phyloP scores from a whole-genome alignment of 768 basidiomycete genomes.

The Agaricus subrufescens region DNA sequence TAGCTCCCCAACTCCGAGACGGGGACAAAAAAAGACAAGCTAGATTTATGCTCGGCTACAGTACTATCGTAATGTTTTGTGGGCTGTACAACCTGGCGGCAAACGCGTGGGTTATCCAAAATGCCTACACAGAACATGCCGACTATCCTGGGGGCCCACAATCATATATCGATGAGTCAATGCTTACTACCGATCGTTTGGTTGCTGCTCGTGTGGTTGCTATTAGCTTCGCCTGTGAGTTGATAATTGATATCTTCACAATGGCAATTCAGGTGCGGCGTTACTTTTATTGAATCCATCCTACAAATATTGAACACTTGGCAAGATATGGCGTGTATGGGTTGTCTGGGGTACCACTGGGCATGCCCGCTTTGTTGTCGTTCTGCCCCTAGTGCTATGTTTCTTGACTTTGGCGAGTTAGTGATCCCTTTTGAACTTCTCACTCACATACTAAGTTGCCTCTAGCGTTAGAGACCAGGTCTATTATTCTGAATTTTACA shows the following conservation, averaged over 20 bases:
- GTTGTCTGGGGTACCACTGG: not conserved
- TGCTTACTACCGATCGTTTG: too few species aligned
- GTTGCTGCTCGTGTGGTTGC: not conserved
- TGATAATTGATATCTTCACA: not conserved
- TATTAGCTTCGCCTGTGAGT: not conserved
- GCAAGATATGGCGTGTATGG: not conserved
- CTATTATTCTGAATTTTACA: not conserved
- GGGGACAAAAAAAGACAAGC: not conserved
- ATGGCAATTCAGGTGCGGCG: not conserved
- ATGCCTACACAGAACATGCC: not conserved
- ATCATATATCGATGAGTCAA: too few species aligned
- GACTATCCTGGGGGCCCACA: not conserved
- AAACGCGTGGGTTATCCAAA: not conserved
- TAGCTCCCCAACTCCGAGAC: not conserved
- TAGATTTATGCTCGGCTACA: not conserved
- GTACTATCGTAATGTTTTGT: not conserved
- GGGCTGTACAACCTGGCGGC: not conserved
- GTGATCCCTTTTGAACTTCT: not conserved
- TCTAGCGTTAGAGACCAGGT: not conserved
- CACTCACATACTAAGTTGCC: not conserved
- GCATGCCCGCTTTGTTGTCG: not conserved
- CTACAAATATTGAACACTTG: not conserved
- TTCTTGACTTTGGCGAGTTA: not conserved
- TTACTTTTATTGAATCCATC: not conserved
- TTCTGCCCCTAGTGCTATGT: not conserved